phyloP scores from a whole-genome alignment of 1,139 yeast genomes.

The Geotrichum carabidarum region DNA sequence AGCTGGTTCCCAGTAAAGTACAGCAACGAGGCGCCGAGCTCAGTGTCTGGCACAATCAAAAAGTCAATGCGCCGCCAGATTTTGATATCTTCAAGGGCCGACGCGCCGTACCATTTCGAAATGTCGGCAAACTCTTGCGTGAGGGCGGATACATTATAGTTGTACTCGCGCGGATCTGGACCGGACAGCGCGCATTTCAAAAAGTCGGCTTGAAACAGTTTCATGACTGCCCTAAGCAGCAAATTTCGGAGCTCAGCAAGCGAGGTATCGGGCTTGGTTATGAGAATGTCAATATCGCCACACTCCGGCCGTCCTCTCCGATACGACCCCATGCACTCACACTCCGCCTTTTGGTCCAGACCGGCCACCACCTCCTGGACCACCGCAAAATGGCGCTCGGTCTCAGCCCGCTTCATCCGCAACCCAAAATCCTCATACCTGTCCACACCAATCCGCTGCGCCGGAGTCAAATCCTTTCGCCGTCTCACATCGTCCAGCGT shows the following conservation, averaged over 20 bases:
- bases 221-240: constrained; percentile 34
- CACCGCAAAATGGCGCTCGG: constrained; percentile 40
- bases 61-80: constrained; percentile 56
- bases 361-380: constrained; percentile 36
- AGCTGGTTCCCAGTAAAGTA: constrained; percentile 58
- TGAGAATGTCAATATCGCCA: constrained; percentile 57
- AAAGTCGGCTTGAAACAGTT: constrained; percentile 34
- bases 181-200: constrained; percentile 36
- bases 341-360: constrained; percentile 41
- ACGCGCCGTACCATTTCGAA: constrained; percentile 12
- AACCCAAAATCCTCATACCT: constrained; percentile 50
- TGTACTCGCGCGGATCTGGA: constrained; percentile 13
- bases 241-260: constrained; percentile 32
- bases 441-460: constrained; percentile 45
- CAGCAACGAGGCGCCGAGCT: constrained; percentile 50
- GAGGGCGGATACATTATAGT: not conserved
- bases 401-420: constrained; percentile 48
- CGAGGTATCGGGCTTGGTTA: constrained; percentile 40
- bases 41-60: constrained; percentile 47
- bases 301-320: constrained; percentile 47
- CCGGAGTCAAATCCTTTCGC: constrained; percentile 38
- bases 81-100: constrained; percentile 24
- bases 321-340: constrained; percentile 53
- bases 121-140: constrained; percentile 5
- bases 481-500: constrained; percentile 43